These are phyloP conservation scores for Brassica rapa DNA, from an alignment of 345 rosid species.

Conservation along the genomic window DNA sequence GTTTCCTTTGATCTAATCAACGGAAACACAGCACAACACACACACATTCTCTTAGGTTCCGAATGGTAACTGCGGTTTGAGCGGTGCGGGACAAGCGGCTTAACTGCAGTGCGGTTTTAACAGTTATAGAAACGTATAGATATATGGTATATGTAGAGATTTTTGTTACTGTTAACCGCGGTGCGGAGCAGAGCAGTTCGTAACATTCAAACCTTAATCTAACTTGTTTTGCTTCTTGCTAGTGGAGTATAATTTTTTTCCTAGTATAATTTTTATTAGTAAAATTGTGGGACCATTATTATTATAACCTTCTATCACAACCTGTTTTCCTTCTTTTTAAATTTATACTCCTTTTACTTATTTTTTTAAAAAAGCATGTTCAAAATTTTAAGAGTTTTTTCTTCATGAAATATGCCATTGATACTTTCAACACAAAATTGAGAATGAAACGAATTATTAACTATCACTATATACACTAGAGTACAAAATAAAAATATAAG, in stretches of 20 bases:
- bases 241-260: background rate
- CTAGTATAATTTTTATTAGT: background rate
- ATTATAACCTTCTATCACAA: slow-evolving; percentile 14
- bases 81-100: too few species aligned
- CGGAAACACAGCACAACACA: slow-evolving; percentile 34
- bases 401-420: background rate
- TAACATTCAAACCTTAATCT: background rate
- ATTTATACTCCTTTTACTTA: background rate
- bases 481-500: background rate
- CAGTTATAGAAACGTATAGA: too few species aligned
- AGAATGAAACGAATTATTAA: background rate
- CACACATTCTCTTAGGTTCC: slow-evolving; percentile 5
- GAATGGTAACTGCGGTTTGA: too few species aligned
- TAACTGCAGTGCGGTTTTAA: too few species aligned
- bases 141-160: too few species aligned
- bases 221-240: background rate
- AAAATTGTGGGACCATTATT: slow-evolving; percentile 20
- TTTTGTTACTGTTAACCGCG: too few species aligned
- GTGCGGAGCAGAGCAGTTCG: too few species aligned
- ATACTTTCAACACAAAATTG: background rate
- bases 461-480: background rate
- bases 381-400: background rate
- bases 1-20: slow-evolving; percentile 32
- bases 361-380: background rate
- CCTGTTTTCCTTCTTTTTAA: background rate